Evolutionary conservation across 78 protist genomes (phyloP), one percentile per base, ranked within the genome.

Genomic region (Pigoraptor vietnamica): DNA sequence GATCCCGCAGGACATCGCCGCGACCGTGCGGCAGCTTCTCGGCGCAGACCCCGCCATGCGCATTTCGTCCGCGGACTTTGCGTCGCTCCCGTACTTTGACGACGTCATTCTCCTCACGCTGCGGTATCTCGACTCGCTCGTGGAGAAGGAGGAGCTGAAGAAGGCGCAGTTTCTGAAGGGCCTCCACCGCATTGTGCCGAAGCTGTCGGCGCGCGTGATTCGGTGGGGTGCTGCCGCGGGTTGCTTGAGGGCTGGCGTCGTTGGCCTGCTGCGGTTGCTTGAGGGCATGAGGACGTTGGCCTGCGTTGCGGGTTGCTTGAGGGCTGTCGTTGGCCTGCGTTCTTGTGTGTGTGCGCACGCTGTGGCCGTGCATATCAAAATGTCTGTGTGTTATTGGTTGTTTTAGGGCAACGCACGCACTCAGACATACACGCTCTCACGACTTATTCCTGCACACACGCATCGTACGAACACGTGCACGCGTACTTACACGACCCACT

Each of bases 91-190:
- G 6, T 79, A 25, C 10, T 79, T 79, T 25, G 84, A 83, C 38
- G 25, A 83, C 25, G 88, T 34, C 19, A 34, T 34, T 32, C 34
- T 83, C 39, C 39, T 83, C n/a, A 34, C 88, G 9, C 38, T 83
- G 35, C 35, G 39, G 37, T 83, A 24, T 14, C 38, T 83, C 24
- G 35, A 29, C 23, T 34, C 39, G 34, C 35, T 83, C 2, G 88
- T 34, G 19, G 38, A 9, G 35, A 34, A 34, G 38, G 39, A 29
- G 24, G 88, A 83, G 9, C 34, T 34, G 25, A 29, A 35, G 38
- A 83, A 83, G 25, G 88, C 38, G 38, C 88, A 83, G 38, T 83
- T 83, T 24, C 88, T 83, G 23, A 83, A 83, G 38, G 88, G 88
- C 33, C 39, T 83, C 38, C 88, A 6, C 34, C 39, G 35, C 24